phyloP scores from a whole-genome alignment of 2,329 filamentous ascomycete species.

The Diaporthe australafricana region DNA sequence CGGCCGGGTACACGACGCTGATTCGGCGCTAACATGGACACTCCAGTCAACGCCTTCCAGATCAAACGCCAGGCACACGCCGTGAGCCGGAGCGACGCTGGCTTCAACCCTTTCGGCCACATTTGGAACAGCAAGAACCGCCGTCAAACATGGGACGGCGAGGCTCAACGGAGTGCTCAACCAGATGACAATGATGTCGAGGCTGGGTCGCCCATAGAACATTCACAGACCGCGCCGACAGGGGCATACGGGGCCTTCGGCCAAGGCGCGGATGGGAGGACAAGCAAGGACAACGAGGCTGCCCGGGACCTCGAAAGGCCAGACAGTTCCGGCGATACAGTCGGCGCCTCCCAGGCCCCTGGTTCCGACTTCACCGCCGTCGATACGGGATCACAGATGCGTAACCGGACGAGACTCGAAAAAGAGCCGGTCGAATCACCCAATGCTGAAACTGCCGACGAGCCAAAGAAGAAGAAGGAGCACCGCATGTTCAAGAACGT shows the following conservation, averaged over 20 bases:
- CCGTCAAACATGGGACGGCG: constrained; percentile 52
- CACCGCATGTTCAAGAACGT: constrained; percentile 57
- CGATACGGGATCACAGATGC: constrained; percentile 33
- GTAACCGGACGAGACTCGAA: constrained; percentile 37
- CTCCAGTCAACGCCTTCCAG: constrained; percentile 58
- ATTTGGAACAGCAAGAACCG: constrained; percentile 48
- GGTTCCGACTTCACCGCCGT: constrained; percentile 5
- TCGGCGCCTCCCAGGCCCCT: constrained; percentile 26
- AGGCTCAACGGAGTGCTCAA: constrained; percentile 44
- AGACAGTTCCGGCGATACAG: constrained; percentile 40
- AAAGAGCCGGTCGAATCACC: constrained; percentile 40
- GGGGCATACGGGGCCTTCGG: constrained; percentile 5
- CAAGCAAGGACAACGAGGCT: constrained; percentile 39
- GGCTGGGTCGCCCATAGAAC: constrained; percentile 49
- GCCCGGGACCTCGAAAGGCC: constrained; percentile 38
- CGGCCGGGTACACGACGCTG: constrained; percentile 1
- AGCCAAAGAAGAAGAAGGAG: constrained; percentile 55
- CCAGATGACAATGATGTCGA: constrained; percentile 39
- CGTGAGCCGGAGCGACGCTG: constrained; percentile 50
- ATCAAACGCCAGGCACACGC: constrained; percentile 58
- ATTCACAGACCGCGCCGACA: constrained; percentile 47
- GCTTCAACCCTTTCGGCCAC: constrained; percentile 59
- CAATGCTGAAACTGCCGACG: constrained; percentile 39
- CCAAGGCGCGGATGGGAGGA: neutral
- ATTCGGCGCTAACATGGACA: constrained; percentile 35